Base-by-base conservation (phyloP, 495 filamentous ascomycete genomes). In the Talaromyces wortmannii region DNA sequence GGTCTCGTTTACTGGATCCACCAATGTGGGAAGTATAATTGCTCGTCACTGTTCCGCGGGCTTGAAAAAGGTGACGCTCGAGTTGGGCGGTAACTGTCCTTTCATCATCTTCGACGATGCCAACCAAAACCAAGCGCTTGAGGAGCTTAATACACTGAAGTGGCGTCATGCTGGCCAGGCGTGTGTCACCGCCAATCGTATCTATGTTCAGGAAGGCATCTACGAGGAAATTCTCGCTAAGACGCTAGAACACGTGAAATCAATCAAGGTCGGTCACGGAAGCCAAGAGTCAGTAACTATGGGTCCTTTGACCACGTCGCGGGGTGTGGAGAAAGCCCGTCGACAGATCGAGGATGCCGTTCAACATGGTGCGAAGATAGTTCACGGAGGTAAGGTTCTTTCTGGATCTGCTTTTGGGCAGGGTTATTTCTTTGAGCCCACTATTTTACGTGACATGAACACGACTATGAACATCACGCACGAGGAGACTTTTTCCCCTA, bases 81-180 rank as follows among this genome's bases (percentile, higher is more conserved):
- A 90, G 67, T 76, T 90, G 23, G 87, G 87, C 31, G 87, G 87
- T 5, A 89, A 90, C 65, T 87, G 85, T 45, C 87, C 86, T 0
- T 88, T 88, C 67, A 72, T 89, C 45, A 79, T 89, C 6, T 89
- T 90, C 60, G 82, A 88, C 48, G 87, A 90, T 63, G 86, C 86
- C 16, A 81, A 88, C 52, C 68, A 89, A 13, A 78, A 87, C 15
- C 73, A 80, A 50, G 83, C 86, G 4, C 68, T 84, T 7, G 73
- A 79, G 18, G 78, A 77, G 48, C 75, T 85, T 15, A 83, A 86
- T 58, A 67, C 76, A 1, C 72, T 82, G 36, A 88, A 88, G 59
- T 88, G 85, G 77, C 78, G 85, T 18, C 81, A 83, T 65, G 80
- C 80, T 0, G 85, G 87, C 5, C 87, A 90, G 64, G 86, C 87